Conservation (phyloP, 176 grass and related monocot genomes). For the Miscanthus lutarioriparius region DNA sequence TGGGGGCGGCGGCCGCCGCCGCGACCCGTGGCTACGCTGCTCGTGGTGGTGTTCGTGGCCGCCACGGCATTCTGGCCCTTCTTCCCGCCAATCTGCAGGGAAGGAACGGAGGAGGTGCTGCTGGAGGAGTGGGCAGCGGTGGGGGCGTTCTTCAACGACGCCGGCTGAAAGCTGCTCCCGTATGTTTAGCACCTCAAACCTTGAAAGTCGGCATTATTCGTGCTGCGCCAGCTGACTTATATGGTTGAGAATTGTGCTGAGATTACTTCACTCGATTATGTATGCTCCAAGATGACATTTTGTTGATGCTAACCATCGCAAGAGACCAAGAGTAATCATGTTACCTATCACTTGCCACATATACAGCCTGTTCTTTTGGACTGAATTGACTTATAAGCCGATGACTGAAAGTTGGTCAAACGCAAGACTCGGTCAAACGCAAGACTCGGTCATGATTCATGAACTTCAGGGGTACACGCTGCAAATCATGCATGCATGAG, state of each 20-base stretch:
- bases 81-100: conserved; percentile 30
- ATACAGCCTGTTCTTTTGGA: too few species aligned
- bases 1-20: conserved; percentile 30
- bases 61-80: conserved; percentile 43
- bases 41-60: conserved; percentile 34
- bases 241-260: neutral
- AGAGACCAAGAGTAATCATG: neutral
- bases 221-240: neutral
- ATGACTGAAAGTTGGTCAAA: too few species aligned
- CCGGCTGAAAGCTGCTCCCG: neutral
- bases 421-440: too few species aligned
- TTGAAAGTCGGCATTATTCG: too few species aligned
- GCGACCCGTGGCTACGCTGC: neutral
- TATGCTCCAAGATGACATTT: neutral
- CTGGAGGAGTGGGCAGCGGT: neutral
- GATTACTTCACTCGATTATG: neutral
- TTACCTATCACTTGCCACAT: too few species aligned
- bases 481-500: too few species aligned
- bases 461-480: too few species aligned
- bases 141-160: neutral
- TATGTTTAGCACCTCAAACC: neutral
- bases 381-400: too few species aligned
- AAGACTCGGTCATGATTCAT: too few species aligned
- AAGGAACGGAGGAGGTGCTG: conserved; percentile 18
- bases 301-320: neutral